Base-by-base conservation (phyloP, 768 basidiomycete genomes). In the Exsudoporus frostii region DNA sequence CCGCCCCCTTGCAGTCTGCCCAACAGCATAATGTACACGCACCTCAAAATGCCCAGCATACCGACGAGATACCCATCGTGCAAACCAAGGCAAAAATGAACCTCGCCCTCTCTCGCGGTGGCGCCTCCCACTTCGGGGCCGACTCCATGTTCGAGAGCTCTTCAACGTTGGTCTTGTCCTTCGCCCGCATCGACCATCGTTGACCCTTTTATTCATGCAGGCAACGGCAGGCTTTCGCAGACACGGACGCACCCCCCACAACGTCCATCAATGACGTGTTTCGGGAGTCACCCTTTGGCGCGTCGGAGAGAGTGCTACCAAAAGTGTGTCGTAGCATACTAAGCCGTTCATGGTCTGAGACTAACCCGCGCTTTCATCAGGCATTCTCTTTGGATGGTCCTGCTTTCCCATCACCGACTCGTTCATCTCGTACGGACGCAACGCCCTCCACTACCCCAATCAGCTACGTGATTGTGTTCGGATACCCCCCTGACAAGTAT, bases 121-220 rank as follows among this genome's bases (percentile, higher is more conserved):
- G 83, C 20, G 76, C 83, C 2, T 79, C 83, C 17, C 86, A 89
- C 55, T 90, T 90, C 71, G 90, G 90, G 2, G 83, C 87, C 73
- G 88, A 89, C 56, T 89, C 89, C 20, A 89, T 91, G 89, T 90
- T 91, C 59, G 82, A 89, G 66, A 88, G 81, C 58, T 76, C 84
- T 37, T 55, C 61, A 11, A 59, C 70, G 69, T 63, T 17, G 4
- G 50, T 63, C 40, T 46, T 8, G 17, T 64, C 15, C 17, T 42
- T 42, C 24, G 25, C 4, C 14, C 15, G 8, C 41, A 0, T 38
- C 32, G 39, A 50, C 51, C 46, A 39, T 29, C 54, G 33, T 22
- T 63, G 30, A 56, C 52, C 39, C 1, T 8, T 32, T 36, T 29
- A 20, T 47, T 19, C 50, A 59, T 52, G 44, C 57, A 81, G 85